Evolutionary conservation across 345 rosid genomes (phyloP).

Genomic region (Camelina hispida): DNA sequence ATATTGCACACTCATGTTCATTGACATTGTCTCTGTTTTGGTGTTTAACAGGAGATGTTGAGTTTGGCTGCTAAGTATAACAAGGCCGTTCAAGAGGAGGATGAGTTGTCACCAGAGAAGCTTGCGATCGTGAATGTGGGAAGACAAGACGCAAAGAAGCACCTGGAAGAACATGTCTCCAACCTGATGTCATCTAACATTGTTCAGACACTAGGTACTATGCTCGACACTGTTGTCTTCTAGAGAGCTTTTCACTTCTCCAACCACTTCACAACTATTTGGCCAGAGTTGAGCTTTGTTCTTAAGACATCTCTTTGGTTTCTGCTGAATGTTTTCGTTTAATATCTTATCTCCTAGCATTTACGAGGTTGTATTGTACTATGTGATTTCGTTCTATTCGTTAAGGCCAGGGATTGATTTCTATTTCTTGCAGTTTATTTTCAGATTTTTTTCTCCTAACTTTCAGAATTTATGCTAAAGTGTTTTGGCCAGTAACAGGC

Average conservation of each 20-base stretch:
- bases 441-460: neutral
- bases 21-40: conserved; percentile 4
- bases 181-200: conserved; percentile 99
- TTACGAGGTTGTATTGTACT: conserved; percentile 31
- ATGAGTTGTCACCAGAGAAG: conserved; percentile 93
- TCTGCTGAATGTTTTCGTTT: conserved; percentile 22
- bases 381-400: conserved; percentile 6
- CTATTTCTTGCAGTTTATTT: neutral
- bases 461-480: neutral
- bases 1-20: conserved; percentile 13
- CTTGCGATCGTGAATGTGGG: conserved; percentile 94
- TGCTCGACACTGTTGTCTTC: conserved; percentile 97
- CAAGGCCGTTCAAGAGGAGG: conserved; percentile 98
- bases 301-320: neutral
- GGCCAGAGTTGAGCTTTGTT: conserved; percentile 28
- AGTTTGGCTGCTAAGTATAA: conserved; percentile 80
- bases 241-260: conserved; percentile 40
- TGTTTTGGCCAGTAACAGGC: neutral
- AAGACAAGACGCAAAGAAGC: conserved; percentile 98
- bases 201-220: conserved; percentile 94
- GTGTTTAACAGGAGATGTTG: conserved; percentile 82
- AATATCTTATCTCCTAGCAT: conserved; percentile 6
- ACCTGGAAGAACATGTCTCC: conserved; percentile 93
- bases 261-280: neutral
- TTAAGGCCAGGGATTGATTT: conserved; percentile 6